phyloP scores from a whole-genome alignment of 1,284 basidiomycete genomes.

The Stygiomarasmius scandens region DNA sequence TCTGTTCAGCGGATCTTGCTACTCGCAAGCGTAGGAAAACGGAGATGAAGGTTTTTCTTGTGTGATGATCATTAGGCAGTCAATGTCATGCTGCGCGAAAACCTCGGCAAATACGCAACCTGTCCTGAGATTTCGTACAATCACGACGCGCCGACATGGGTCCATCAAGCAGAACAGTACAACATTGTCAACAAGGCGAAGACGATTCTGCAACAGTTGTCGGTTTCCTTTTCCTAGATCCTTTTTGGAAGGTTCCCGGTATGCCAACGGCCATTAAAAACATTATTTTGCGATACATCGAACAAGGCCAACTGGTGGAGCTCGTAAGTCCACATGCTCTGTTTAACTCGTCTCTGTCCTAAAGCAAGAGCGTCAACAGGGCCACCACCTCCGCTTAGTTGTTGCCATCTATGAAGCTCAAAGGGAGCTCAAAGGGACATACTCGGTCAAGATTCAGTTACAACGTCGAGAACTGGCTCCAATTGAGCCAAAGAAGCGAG shows the following conservation, averaged over 20 bases:
- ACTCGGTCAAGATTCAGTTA: slow-evolving; percentile 96
- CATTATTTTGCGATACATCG: slow-evolving; percentile 97
- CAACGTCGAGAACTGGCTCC: slow-evolving; percentile 95
- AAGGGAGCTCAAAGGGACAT: slow-evolving; percentile 97
- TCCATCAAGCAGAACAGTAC: slow-evolving; percentile 99
- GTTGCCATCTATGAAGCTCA: slow-evolving; percentile 96
- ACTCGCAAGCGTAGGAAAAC: no score
- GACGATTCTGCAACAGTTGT: slow-evolving; percentile 96
- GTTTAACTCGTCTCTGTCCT: slow-evolving; percentile 90
- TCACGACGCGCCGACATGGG: no score
- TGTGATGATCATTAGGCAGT: no score
- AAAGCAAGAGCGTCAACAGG: slow-evolving; percentile 98
- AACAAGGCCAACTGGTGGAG: slow-evolving; percentile 99
- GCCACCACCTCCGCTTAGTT: slow-evolving; percentile 91
- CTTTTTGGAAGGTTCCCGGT: slow-evolving; percentile 96
- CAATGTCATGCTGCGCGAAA: no score
- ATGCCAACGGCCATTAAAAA: slow-evolving; percentile 99
- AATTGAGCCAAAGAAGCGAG: slow-evolving; percentile 94
- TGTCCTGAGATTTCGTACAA: no score
- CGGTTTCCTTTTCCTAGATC: slow-evolving; percentile 78
- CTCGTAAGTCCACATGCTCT: slow-evolving; percentile 59
- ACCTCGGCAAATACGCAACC: no score
- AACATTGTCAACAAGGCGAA: no score
- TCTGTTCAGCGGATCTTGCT: no score
- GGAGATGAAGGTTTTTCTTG: no score